Evolutionary conservation across 2,329 filamentous ascomycete genomes (phyloP), one percentile per base, ranked within the genome.

Genomic region (Aaosphaeria arxii): DNA sequence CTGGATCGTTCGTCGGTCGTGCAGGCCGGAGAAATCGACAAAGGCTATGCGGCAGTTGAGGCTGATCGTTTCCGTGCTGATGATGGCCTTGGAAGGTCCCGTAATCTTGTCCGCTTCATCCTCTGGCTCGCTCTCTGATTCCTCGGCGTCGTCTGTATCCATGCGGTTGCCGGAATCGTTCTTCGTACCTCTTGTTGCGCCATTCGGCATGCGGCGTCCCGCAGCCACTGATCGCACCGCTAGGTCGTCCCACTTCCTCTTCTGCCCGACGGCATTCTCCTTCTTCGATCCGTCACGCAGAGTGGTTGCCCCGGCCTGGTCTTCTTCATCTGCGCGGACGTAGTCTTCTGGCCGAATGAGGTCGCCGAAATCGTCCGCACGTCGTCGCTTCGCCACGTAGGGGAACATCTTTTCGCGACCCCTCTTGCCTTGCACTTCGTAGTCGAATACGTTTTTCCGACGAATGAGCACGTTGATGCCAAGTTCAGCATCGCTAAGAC

Each of bases 301-400:
- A 43, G 86, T 84, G 44, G 86, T 82, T 9, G 82, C 83, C 38
- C 89, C 86, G 13, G 83, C 78, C 49, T 86, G 84, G 57, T 95
- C 90, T 48, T 90, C 85, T 71, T 97, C 94, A 65, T 99, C 94
- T 0, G 91, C 92, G 49, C 91, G 83, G 1, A 96, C 79, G 64
- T 92, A 99, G 55, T 99, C 94, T 67, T 97, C 94, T 0, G 92
- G 89, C 46, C 91, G 84, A 58, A 99, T 96, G 11, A 95, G 74
- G 55, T 99, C 94, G 49, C 94, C 94, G 71, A 94, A 99, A 55
- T 96, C 92, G 64, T 97, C 94, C 30, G 81, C 83, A 44, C 90
- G 85, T 66, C 85, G 88, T 60, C 89, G 80, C 44, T 90, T 85
- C 28, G 91, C 83, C 1, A 91, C 83, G 45, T 95, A 86, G 0